These are phyloP conservation scores for Cystobasidium onofrii DNA, from an alignment of 768 basidiomycete genomes.

Conservation along the genomic window DNA sequence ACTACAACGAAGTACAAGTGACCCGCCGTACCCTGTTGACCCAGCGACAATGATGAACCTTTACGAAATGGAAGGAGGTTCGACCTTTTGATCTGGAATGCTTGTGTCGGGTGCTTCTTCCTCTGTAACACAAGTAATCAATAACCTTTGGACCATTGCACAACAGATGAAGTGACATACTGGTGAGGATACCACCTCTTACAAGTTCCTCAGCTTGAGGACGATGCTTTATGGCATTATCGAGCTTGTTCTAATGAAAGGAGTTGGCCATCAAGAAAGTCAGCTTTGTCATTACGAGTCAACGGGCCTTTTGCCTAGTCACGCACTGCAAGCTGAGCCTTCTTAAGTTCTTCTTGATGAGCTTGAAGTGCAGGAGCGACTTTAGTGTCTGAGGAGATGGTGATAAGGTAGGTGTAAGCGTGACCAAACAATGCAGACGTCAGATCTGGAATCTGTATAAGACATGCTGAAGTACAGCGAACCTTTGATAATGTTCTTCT, in stretches of 20 bases:
- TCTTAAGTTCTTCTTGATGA: constrained; percentile 3
- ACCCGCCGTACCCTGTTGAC: no score
- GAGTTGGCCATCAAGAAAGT: no score
- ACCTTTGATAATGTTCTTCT: constrained; percentile 21
- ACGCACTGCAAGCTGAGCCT: constrained; percentile 3
- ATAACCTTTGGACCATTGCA: no score
- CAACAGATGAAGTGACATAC: not conserved
- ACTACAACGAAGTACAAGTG: no score
- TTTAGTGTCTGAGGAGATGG: not conserved
- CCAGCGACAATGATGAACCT: no score
- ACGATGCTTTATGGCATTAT: constrained; percentile 13
- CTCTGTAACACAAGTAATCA: constrained; percentile 19
- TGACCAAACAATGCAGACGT: not conserved
- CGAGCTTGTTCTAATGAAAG: constrained; percentile 23
- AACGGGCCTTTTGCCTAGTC: not conserved
- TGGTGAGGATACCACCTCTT: not conserved
- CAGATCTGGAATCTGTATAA: not conserved
- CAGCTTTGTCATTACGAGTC: no score
- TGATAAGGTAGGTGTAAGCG: no score
- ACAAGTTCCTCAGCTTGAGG: constrained; percentile 19
- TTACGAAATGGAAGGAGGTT: constrained; percentile 12
- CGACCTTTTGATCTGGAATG: not conserved
- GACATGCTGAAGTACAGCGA: not conserved
- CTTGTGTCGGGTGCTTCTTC: constrained; percentile 19
- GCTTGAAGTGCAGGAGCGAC: constrained; percentile 19